Evolutionary conservation across 441 rosid species (phyloP).

Genomic region (Populus hybrid): DNA sequence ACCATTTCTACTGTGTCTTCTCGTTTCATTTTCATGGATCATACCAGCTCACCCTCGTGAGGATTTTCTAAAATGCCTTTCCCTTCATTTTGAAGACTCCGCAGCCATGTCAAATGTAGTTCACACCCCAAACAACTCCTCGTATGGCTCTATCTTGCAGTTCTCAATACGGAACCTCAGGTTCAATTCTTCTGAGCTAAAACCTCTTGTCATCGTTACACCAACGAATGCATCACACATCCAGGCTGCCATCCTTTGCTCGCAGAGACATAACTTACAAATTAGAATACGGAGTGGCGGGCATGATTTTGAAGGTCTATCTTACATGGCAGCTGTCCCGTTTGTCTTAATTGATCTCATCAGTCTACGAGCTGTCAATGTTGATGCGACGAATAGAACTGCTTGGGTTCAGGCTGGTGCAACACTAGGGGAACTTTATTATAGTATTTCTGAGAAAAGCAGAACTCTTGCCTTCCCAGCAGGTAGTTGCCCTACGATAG

Average conservation of each 20-base stretch:
- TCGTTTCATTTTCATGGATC: neutral
- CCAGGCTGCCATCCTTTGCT: constrained; percentile 44
- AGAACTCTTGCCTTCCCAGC: constrained; percentile 48
- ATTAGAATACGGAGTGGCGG: constrained; percentile 59
- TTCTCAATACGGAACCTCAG: constrained; percentile 14
- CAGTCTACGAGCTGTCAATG: constrained; percentile 12
- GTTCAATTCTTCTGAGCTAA: neutral
- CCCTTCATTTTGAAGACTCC: neutral
- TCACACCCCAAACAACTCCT: neutral
- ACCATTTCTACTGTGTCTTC: neutral
- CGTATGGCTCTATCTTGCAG: constrained; percentile 4
- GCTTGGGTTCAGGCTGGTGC: constrained; percentile 67
- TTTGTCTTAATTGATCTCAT: constrained; percentile 40
- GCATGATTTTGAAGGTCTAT: constrained; percentile 64
- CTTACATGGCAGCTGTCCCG: constrained; percentile 36
- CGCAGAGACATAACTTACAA: constrained; percentile 32
- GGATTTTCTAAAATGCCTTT: neutral
- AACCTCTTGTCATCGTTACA: constrained; percentile 43
- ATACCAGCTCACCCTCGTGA: neutral
- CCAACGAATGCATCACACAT: constrained; percentile 44
- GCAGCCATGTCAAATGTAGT: neutral
- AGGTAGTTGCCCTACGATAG: constrained; percentile 52
- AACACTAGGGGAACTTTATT: constrained; percentile 56
- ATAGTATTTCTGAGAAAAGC: constrained; percentile 42
- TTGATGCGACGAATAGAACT: constrained; percentile 30